Evolutionary conservation across 768 basidiomycete genomes (phyloP), one percentile per base, ranked within the genome.

Genomic region (Collybiopsis luxurians): DNA sequence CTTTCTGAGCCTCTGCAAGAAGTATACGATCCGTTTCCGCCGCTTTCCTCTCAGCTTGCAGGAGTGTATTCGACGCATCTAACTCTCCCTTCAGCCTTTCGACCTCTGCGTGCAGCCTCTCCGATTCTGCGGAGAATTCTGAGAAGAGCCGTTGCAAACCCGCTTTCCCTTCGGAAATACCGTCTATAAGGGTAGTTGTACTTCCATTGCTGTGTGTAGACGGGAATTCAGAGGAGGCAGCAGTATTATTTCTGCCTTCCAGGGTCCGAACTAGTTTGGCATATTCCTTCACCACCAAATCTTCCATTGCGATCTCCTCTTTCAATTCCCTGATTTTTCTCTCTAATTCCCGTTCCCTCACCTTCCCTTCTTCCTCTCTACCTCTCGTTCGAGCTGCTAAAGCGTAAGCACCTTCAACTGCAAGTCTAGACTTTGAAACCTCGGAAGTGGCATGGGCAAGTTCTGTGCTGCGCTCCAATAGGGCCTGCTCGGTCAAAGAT

Each of bases 241-340:
- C 7, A 12, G 36, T 51, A 43, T 38, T 44, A 48, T 60, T 43
- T 57, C 77, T 74, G 17, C 77, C 75, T 63, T 90, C 85, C 53
- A 91, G 73, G 1, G 70, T 76, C 19, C 89, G 77, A 12, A 92
- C 90, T 13, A 92, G 78, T 57, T 82, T 83, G 0, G 90, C 90
- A 52, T 92, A 92, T 61, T 92, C 87, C 51, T 78, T 74, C 15
- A 92, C 79, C 4, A 83, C 85, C 28, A 79, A 65, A 56, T 92
- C 89, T 39, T 78, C 76, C 78, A 89, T 81, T 61, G 75, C 77
- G 31, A 74, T 71, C 59, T 86, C 80, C 66, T 89, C 84, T 59
- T 86, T 80, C 3, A 78, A 77, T 21, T 71, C 73, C 36, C 70
- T 73, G 2, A 82, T 66, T 61, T 69, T 77, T 59, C 73, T 59